These are phyloP conservation scores for Moricandia arvensis DNA, from an alignment of 345 rosid species.

Conservation along the genomic window DNA sequence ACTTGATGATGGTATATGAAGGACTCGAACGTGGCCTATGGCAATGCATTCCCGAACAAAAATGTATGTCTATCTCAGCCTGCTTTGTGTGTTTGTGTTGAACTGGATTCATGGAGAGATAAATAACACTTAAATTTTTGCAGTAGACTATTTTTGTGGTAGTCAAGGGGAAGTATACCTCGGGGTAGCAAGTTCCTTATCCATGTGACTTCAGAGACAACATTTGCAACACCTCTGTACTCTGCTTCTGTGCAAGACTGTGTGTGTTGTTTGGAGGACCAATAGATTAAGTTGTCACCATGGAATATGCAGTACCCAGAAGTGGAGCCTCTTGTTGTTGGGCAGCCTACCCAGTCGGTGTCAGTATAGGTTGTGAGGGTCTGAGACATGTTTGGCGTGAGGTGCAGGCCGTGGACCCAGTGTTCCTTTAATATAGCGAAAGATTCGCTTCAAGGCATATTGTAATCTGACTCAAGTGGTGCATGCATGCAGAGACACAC, in stretches of 20 bases:
- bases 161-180: background rate
- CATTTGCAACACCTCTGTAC: background rate
- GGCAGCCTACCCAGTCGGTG: background rate
- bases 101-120: too few species aligned
- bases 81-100: too few species aligned
- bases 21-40: too few species aligned
- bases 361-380: background rate
- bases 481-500: too few species aligned
- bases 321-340: background rate
- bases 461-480: too few species aligned
- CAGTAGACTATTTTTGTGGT: background rate
- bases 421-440: too few species aligned
- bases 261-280: background rate
- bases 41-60: background rate
- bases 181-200: background rate
- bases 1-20: too few species aligned
- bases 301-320: too few species aligned
- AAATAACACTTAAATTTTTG: too few species aligned
- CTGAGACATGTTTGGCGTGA: background rate
- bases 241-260: background rate
- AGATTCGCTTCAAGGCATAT: too few species aligned
- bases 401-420: too few species aligned
- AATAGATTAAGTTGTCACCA: background rate
- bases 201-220: background rate
- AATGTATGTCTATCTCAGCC: too few species aligned